Conservation (phyloP, 2,329 filamentous ascomycete genomes). For the Sclerotinia spermophila region DNA sequence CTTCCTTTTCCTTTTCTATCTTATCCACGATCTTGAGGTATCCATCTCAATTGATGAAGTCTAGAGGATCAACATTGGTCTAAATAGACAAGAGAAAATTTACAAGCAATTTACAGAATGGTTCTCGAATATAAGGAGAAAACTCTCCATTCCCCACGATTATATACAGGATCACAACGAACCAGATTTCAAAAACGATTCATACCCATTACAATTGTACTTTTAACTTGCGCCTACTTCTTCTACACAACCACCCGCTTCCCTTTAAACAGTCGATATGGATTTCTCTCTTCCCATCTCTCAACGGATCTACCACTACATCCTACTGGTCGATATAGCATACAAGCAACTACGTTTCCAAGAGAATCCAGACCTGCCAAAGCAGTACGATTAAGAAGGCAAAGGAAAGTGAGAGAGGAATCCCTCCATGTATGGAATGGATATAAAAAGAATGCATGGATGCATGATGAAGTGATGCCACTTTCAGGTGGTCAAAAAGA, state of each 20-base stretch:
- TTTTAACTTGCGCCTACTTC: neutral
- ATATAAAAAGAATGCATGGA: conserved; percentile 75
- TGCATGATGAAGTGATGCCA: conserved; percentile 79
- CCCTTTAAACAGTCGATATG: neutral
- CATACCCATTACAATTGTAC: neutral
- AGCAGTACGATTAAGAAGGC: conserved; percentile 3
- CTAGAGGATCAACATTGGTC: neutral
- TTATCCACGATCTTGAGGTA: neutral
- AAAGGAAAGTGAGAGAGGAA: conserved; percentile 20
- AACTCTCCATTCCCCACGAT: neutral
- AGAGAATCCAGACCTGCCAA: conserved; percentile 1
- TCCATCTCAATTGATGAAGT: neutral
- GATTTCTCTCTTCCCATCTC: neutral
- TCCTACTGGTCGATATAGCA: conserved; percentile 4
- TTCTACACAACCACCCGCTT: neutral
- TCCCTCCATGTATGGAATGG: conserved; percentile 57
- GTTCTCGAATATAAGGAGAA: conserved; percentile 6
- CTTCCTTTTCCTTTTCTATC: neutral
- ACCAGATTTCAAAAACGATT: neutral
- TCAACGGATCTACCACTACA: neutral
- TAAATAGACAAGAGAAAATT: neutral
- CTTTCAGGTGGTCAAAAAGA: conserved; percentile 63
- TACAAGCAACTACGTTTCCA: conserved; percentile 8
- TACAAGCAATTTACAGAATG: neutral
- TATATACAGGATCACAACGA: neutral